These are phyloP conservation scores for Globisporangium splendens DNA, from an alignment of 352 stramenopile genomes.

Conservation along the genomic window DNA sequence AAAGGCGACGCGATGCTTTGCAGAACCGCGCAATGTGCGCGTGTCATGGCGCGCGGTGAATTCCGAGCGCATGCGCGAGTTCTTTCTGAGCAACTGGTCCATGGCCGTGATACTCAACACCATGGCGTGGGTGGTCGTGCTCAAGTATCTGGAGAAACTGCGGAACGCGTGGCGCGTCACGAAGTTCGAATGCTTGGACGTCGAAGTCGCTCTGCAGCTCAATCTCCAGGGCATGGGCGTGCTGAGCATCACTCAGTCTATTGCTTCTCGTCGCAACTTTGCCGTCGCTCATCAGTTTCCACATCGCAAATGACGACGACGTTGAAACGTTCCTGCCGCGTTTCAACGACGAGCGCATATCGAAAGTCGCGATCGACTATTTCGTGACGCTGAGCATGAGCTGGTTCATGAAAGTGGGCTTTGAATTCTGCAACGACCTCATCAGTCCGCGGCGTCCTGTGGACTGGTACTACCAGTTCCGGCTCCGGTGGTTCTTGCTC, in stretches of 20 bases:
- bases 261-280: conserved; percentile 29
- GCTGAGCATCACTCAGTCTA: conserved; percentile 36
- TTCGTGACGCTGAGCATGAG: conserved; percentile 47
- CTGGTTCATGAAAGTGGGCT: conserved; percentile 46
- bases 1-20: conserved; percentile 28
- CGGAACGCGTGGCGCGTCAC: conserved; percentile 28
- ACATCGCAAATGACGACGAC: conserved; percentile 22
- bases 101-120: conserved; percentile 46
- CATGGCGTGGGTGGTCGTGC: conserved; percentile 31
- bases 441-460: conserved; percentile 23
- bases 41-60: conserved; percentile 6
- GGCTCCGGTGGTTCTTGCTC: conserved; percentile 27
- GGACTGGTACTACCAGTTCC: conserved; percentile 31
- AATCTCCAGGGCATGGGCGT: conserved; percentile 41
- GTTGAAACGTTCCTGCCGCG: conserved; percentile 19
- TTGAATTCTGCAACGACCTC: conserved; percentile 37
- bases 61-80: conserved; percentile 33
- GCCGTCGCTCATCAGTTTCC: conserved; percentile 29
- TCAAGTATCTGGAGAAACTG: conserved; percentile 46
- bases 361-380: conserved; percentile 21
- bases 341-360: conserved; percentile 13
- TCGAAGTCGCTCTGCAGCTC: conserved; percentile 36
- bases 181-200: conserved; percentile 29
- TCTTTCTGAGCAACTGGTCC: conserved; percentile 39
- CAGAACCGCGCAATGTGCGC: conserved; percentile 22